Base-by-base conservation (phyloP, 495 filamentous ascomycete genomes). In the Penicillium riverlandense region DNA sequence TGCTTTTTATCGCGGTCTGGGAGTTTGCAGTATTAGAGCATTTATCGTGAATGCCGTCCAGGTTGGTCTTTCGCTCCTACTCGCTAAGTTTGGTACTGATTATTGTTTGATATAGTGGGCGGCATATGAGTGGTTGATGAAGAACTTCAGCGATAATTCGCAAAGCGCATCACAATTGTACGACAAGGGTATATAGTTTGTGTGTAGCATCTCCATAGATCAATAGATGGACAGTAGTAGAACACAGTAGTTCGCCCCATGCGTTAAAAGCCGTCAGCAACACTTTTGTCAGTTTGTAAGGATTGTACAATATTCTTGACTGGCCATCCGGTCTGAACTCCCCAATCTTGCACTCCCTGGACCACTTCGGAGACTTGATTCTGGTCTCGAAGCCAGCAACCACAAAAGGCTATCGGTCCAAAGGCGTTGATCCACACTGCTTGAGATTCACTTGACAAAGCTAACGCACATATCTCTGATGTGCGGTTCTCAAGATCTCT, bases 91-190 rank as follows among this genome's bases (percentile, higher is more conserved):
- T 36, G 12, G 27, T 15, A 9, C 32, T 31, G 34, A 39, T 44
- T 60, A 16, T 47, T 40, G 22, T 33, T 37, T 34, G 11, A 29
- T 39, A 6, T 35, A 96, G 72, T 96, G 87, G 87, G 83, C 81
- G 4, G 78, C 87, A 28, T 95, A 92, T 65, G 87, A 92, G 67
- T 86, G 83, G 82, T 71, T 86, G 52, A 87, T 92, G 80, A 66
- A 59, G 41, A 59, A 53, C 37, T 51, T 72, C 29, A 61, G 55
- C 31, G 45, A 40, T 44, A 30, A 49, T 6, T 46, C 22, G 22
- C 22, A 4, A 4, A 22, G 22, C 22, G 22, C 22, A 22, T 22
- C 22, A 6, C 22, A 22, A 22, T 22, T 22, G 4, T 22, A 0
- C 4, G 22, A 22, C 22, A 22, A 22, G 22, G 6, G 22, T 22